Evolutionary conservation across 768 basidiomycete species (phyloP), one percentile per base, ranked within the genome.

Genomic region (Psilocybe subaeruginosa): DNA sequence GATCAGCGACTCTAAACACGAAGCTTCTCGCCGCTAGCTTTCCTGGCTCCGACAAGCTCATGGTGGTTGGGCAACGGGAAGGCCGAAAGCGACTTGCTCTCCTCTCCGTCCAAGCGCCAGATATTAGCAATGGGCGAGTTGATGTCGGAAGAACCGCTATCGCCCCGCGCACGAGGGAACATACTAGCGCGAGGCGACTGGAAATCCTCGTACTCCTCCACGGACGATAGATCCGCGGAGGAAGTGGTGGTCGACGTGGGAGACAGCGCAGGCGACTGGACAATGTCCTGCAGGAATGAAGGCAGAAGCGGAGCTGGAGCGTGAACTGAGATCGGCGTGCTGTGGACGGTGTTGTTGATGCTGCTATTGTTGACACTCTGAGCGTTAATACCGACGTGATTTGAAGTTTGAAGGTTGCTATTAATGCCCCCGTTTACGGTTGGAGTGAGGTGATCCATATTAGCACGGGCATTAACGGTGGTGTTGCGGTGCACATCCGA

Each of bases 251-350:
- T 80, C 17, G 69, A 70, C 12, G 72, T 69, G 1, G 88, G 84
- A 4, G 89, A 88, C 51, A 84, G 72, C 8, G 85, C 81, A n/a
- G 87, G 87, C 0, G 87, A 85, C 68, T 86, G 84, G 17, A 91
- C 83, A 23, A 90, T 86, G 64, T 91, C 88, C 68, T 90, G 88
- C 64, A 92, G 72, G 76, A 91, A 92, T 7, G 90, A 85, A 3
- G 91, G 91, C n/a, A 92, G 78, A 43, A 92, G 79, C 6, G 87
- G 82, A 2, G 81, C 78, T 4, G 76, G 78, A 0, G 78, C 77
- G 52, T 80, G 77, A 17, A 80, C 67, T 54, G 65, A 67, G 52
- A 65, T 54, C 39, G 62, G 68, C 53, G 64, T 45, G 45, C 51
- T 59, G 59, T 17, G 57, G 62, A 37, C 65, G 66, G 50, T 53